Evolutionary conservation across 169 alveolate genomes (phyloP).

Genomic region (Cryptosporidium andersoni): DNA sequence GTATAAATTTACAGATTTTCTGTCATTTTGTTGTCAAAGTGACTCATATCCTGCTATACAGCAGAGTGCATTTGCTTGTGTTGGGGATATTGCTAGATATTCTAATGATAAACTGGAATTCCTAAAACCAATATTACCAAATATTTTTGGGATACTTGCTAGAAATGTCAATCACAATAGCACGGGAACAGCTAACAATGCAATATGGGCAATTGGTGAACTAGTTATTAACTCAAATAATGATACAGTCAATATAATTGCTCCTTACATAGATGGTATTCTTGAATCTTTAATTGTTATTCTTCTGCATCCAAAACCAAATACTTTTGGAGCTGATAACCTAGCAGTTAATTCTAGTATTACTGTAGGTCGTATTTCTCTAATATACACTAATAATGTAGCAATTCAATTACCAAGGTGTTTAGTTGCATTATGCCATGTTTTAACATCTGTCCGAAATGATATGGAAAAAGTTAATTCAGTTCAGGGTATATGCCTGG

Average conservation of each 20-base stretch:
- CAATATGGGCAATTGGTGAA: conserved; percentile 89
- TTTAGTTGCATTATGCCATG: conserved; percentile 71
- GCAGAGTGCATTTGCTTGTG: conserved; percentile 80
- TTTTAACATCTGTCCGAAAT: conserved; percentile 71
- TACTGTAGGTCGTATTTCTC: conserved; percentile 78
- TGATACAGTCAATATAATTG: conserved; percentile 70
- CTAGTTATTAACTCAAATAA: conserved; percentile 74
- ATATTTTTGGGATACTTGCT: not conserved
- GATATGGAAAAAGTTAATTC: conserved; percentile 74
- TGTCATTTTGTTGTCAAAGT: conserved; percentile 44
- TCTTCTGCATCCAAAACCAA: conserved; percentile 21
- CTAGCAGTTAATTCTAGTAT: conserved; percentile 78
- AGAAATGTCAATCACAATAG: conserved; percentile 73
- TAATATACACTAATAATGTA: not conserved
- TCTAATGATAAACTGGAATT: conserved; percentile 64
- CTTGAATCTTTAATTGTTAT: conserved; percentile 74
- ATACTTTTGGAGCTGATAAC: conserved; percentile 7
- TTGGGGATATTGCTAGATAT: conserved; percentile 78
- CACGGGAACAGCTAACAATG: conserved; percentile 82
- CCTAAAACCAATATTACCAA: conserved; percentile 20
- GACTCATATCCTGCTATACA: conserved; percentile 48
- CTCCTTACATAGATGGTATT: conserved; percentile 76
- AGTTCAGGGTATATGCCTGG: conserved; percentile 68
- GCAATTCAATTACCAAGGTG: conserved; percentile 37
- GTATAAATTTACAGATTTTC: conserved; percentile 30